phyloP scores from a whole-genome alignment of 2,329 filamentous ascomycete species.

The Aspergillus tanneri region DNA sequence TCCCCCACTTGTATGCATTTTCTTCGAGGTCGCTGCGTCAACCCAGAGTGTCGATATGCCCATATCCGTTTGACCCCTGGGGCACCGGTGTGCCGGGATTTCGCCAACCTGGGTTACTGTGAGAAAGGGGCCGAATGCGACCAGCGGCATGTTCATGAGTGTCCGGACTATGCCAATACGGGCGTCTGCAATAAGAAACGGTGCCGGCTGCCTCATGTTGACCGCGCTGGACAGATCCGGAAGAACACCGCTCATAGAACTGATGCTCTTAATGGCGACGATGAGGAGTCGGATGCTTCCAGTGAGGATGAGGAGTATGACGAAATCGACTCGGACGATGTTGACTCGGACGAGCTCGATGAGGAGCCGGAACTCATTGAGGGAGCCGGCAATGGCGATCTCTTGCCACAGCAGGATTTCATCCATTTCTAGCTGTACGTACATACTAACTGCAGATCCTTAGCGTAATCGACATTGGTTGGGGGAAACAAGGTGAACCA shows the following conservation, averaged over 20 bases:
- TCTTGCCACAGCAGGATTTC: conserved; percentile 56
- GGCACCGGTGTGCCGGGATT: conserved; percentile 77
- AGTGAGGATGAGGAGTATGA: conserved; percentile 71
- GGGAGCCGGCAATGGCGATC: conserved; percentile 45
- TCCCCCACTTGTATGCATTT: conserved; percentile 88
- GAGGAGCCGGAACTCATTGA: conserved; percentile 43
- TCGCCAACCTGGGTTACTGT: conserved; percentile 87
- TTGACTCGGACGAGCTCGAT: conserved; percentile 62
- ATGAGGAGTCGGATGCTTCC: conserved; percentile 67
- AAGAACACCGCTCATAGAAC: conserved; percentile 50
- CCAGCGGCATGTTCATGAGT: conserved; percentile 87
- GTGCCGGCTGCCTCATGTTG: conserved; percentile 83
- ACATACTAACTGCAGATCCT: conserved; percentile 16
- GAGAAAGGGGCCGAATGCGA: conserved; percentile 73
- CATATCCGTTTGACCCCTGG: conserved; percentile 75
- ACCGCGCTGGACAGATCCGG: conserved; percentile 77
- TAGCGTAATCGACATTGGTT: too few relatives aligned
- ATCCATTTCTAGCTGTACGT: conserved; percentile 45
- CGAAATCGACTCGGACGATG: conserved; percentile 67
- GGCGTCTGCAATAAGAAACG: conserved; percentile 77
- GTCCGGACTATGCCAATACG: conserved; percentile 90
- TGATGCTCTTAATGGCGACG: conserved; percentile 35
- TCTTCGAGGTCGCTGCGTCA: conserved; percentile 84
- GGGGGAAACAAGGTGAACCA: background rate
- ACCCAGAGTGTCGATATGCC: conserved; percentile 79